Percentiles rank a stretch among this genome's conserved stretches.
phyloP scores from a whole-genome alignment of 352 stramenopile genomes.

The Pythium oligandrum region DNA sequence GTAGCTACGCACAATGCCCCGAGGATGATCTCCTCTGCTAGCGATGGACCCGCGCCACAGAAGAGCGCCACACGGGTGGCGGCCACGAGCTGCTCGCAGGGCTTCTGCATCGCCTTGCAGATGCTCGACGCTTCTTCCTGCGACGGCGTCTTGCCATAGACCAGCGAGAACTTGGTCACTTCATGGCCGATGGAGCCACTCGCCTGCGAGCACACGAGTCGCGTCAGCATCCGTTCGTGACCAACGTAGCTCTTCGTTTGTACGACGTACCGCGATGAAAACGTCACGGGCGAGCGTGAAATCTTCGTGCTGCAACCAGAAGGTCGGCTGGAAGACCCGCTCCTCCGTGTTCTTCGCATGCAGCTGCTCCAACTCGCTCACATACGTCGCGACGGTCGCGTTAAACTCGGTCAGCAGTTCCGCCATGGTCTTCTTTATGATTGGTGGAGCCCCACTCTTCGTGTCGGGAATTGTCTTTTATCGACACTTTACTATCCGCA shows the following conservation, averaged over 20 bases:
- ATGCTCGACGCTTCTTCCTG: constrained; percentile 69
- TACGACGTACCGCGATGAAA: constrained; percentile 55
- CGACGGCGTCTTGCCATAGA: constrained; percentile 74
- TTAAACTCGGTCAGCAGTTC: constrained; percentile 56
- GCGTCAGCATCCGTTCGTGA: neutral
- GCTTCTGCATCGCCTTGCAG: constrained; percentile 69
- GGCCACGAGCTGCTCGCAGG: constrained; percentile 72
- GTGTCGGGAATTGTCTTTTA: constrained; percentile 12
- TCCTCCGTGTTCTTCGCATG: constrained; percentile 48
- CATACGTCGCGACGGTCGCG: constrained; percentile 38
- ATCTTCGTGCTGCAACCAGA: constrained; percentile 74
- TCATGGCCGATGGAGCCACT: constrained; percentile 63
- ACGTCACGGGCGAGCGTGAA: constrained; percentile 79
- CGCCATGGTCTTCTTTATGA: constrained; percentile 26
- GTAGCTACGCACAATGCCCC: constrained; percentile 46
- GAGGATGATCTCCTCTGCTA: constrained; percentile 67
- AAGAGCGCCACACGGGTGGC: constrained; percentile 78
- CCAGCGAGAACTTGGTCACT: constrained; percentile 86
- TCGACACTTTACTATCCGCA: neutral
- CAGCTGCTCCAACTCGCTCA: constrained; percentile 57
- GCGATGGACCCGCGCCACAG: constrained; percentile 67
- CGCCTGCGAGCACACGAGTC: constrained; percentile 26
- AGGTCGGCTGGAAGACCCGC: constrained; percentile 59
- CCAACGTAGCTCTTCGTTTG: neutral
- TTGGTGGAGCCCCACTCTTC: constrained; percentile 4